Base-by-base conservation (phyloP, 768 basidiomycete species). In the Baorangia bicolor region DNA sequence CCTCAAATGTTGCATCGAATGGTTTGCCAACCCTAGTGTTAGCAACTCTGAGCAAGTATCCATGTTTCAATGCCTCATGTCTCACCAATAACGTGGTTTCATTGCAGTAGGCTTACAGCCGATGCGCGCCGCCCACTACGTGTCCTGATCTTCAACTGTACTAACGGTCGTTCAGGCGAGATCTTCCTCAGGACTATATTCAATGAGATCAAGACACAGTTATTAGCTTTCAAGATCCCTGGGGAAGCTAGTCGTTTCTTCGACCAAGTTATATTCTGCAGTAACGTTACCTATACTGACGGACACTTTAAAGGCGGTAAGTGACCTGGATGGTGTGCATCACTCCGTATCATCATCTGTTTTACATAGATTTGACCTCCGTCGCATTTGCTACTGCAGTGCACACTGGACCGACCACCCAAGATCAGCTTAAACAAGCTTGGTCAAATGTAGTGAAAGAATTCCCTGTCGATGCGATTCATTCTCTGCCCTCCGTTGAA, bases 91-190 rank as follows among this genome's bases (percentile, higher is more conserved):
- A 62, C 40, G 2, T 47, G 20, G 16, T 38, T 47, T 41, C 16
- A 49, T 43, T 43, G 27, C 44, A 52, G 33, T 27, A 43, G 33
- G 35, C 27, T 35, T 56, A 45, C 56, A 55, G 49, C 60, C 25
- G 72, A 58, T 43, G 27, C 40, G 39, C 64, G 63, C 34, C 68
- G 65, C 40, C 68, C 72, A 25, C 65, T 58, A 25, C 83, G 92
- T 23, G 73, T 92, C 4, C 77, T 98, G 35, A 80, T 99, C 21
- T 99, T 99, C 77, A 99, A 99, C 71, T 98, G 94, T 73, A 97
- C 94, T 3, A 85, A 79, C 50, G 96, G 94, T 13, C 85, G 97
- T 35, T 90, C 93, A 13, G 94, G 92, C 2, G 69, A 79, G 21
- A 71, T 77, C 0, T 89, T 99, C 70, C 77, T 99, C 18, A 71